Evolutionary conservation across 139 green algal species (phyloP).

Genomic region (Ettlia oleoabundans): DNA sequence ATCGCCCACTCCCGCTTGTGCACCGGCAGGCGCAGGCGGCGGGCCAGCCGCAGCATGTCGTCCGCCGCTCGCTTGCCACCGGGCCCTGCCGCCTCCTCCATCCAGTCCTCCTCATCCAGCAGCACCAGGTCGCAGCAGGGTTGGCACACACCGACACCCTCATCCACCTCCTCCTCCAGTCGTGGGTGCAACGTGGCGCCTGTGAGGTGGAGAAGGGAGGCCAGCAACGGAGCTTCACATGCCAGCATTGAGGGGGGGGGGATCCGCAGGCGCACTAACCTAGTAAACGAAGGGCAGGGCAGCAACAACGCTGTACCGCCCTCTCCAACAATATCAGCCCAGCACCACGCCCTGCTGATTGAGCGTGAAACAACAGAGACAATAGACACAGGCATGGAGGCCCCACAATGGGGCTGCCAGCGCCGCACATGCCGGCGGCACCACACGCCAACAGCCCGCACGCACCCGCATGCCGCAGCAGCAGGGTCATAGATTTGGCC

Average conservation of each 20-base stretch:
- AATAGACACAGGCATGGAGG: too few relatives aligned
- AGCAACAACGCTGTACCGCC: too few relatives aligned
- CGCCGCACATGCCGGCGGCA: too few relatives aligned
- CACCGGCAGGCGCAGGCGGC: conserved; percentile 10
- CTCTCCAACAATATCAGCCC: too few relatives aligned
- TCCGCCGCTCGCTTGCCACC: not conserved
- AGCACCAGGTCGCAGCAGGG: conserved; percentile 20
- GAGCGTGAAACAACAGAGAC: too few relatives aligned
- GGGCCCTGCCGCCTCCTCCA: not conserved
- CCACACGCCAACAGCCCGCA: not conserved
- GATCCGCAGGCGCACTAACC: too few relatives aligned
- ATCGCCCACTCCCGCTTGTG: not conserved
- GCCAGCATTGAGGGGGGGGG: too few relatives aligned
- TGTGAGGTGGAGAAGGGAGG: not conserved
- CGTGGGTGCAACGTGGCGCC: not conserved
- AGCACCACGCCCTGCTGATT: too few relatives aligned
- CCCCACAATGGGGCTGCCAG: too few relatives aligned
- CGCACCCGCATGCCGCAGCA: conserved; percentile 18
- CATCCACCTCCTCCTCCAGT: not conserved
- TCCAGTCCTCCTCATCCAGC: conserved; percentile 1
- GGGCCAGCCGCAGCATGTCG: not conserved
- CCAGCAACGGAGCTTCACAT: too few relatives aligned
- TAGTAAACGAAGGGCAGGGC: too few relatives aligned
- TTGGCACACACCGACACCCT: not conserved
- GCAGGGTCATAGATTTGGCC: not conserved